A percentile compares a stretch with the other conserved stretches of the same genome.
phyloP scores from a whole-genome alignment of 805 yeast species.

The Starmerella asiatica region DNA sequence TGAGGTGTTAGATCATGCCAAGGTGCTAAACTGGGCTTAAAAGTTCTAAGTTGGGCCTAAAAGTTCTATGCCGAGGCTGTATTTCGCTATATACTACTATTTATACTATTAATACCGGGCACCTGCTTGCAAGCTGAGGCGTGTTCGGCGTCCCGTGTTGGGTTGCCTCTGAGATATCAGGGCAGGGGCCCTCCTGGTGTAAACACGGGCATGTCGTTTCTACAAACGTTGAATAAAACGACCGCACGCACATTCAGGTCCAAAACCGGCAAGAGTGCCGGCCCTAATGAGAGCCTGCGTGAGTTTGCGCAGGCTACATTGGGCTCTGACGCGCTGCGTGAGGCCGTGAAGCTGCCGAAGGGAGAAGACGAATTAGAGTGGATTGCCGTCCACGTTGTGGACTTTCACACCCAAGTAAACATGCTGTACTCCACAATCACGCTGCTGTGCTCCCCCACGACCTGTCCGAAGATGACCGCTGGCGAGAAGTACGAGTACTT shows the following conservation, averaged over 20 bases:
- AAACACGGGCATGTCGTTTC: conserved; percentile 20
- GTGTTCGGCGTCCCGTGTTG: too few relatives aligned
- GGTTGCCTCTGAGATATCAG: too few relatives aligned
- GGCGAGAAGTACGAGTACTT: conserved; percentile 92
- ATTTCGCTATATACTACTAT: too few relatives aligned
- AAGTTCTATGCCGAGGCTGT: too few relatives aligned
- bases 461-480: conserved; percentile 96
- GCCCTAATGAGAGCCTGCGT: conserved; percentile 36
- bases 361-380: conserved; percentile 89
- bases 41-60: too few relatives aligned
- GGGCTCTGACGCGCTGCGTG: conserved; percentile 81
- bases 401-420: conserved; percentile 88
- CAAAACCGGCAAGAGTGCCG: conserved; percentile 21
- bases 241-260: conserved; percentile 29
- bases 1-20: too few relatives aligned
- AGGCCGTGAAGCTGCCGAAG: conserved; percentile 84
- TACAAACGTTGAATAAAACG: conserved; percentile 20
- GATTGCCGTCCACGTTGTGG: conserved; percentile 96
- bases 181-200: too few relatives aligned
- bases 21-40: too few relatives aligned
- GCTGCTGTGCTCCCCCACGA: conserved; percentile 86
- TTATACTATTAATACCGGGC: too few relatives aligned
- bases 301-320: conserved; percentile 87
- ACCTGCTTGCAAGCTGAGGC: too few relatives aligned
- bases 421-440: conserved; percentile 94